Conservation (phyloP, 768 basidiomycete species). For the Amanita brunnescens region DNA sequence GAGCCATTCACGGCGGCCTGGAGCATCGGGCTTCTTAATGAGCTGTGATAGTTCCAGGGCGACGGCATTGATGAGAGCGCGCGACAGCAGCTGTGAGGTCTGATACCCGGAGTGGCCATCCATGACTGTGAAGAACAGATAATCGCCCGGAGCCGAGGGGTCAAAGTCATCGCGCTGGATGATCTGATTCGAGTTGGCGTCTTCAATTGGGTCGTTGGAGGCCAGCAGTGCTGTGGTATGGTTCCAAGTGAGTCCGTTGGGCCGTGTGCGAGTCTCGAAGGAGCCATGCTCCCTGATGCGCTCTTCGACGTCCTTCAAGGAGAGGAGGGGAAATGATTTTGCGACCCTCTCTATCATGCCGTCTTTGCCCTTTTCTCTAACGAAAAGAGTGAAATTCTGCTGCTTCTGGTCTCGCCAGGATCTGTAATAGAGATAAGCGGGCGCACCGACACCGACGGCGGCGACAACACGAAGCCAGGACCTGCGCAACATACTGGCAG, state of each 20-base stretch:
- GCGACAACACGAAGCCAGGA: slow-evolving; percentile 64
- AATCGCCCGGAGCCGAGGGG: slow-evolving; percentile 54
- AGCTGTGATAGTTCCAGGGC: slow-evolving; percentile 63
- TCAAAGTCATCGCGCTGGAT: slow-evolving; percentile 56
- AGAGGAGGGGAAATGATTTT: slow-evolving; percentile 45
- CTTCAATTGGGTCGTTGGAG: slow-evolving; percentile 90
- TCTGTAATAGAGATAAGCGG: slow-evolving; percentile 52
- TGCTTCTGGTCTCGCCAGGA: slow-evolving; percentile 24
- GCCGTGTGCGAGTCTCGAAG: slow-evolving; percentile 35
- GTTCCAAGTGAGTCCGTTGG: slow-evolving; percentile 57
- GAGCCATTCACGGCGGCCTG: slow-evolving; percentile 26
- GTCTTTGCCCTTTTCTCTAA: slow-evolving; percentile 47
- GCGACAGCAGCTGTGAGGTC: slow-evolving; percentile 78
- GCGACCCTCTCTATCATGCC: slow-evolving; percentile 50
- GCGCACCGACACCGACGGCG: slow-evolving; percentile 43
- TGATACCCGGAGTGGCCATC: slow-evolving; percentile 84
- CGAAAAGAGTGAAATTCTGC: slow-evolving; percentile 50
- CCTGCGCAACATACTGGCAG: too few species aligned
- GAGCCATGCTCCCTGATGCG: slow-evolving; percentile 50
- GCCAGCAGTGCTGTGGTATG: slow-evolving; percentile 73
- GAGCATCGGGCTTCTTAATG: slow-evolving; percentile 24
- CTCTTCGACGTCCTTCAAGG: slow-evolving; percentile 45
- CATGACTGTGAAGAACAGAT: slow-evolving; percentile 83
- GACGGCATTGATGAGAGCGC: slow-evolving; percentile 78
- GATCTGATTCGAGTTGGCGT: slow-evolving; percentile 67